Evolutionary conservation across 495 filamentous ascomycete genomes (phyloP).

Genomic region (Aspergillus biplanus): DNA sequence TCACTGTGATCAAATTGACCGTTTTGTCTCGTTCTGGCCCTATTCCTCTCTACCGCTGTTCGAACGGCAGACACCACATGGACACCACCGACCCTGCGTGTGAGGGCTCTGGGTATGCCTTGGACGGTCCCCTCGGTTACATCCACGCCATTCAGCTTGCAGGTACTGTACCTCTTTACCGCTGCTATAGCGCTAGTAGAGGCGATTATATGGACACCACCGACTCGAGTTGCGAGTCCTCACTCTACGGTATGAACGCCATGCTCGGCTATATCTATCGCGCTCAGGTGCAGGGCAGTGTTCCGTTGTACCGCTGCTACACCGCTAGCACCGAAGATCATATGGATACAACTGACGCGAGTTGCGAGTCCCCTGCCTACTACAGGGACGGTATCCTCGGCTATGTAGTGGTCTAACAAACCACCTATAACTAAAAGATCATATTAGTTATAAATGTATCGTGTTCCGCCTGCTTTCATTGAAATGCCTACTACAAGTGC

Average conservation of each 20-base stretch:
- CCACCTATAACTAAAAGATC: too few relatives aligned
- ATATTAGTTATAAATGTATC: too few relatives aligned
- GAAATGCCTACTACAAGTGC: too few relatives aligned
- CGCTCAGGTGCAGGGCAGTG: neutral
- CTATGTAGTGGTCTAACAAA: neutral
- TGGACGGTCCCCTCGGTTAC: neutral
- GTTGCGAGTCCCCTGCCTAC: neutral
- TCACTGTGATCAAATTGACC: neutral
- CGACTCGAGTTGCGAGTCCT: neutral
- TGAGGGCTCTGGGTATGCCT: neutral
- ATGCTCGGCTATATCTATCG: neutral
- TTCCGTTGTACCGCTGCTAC: neutral
- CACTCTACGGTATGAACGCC: neutral
- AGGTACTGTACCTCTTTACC: neutral
- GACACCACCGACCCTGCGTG: neutral
- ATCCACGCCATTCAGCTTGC: neutral
- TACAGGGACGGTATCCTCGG: neutral
- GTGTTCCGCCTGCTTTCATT: too few relatives aligned
- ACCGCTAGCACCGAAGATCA: neutral
- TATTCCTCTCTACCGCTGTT: neutral
- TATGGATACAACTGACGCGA: neutral
- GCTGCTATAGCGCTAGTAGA: neutral
- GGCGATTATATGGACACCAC: neutral
- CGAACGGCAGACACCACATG: neutral
- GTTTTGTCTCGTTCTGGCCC: neutral